These are phyloP conservation scores for Punctularia strigosozonata DNA, from an alignment of 768 basidiomycete genomes.

Conservation along the genomic window DNA sequence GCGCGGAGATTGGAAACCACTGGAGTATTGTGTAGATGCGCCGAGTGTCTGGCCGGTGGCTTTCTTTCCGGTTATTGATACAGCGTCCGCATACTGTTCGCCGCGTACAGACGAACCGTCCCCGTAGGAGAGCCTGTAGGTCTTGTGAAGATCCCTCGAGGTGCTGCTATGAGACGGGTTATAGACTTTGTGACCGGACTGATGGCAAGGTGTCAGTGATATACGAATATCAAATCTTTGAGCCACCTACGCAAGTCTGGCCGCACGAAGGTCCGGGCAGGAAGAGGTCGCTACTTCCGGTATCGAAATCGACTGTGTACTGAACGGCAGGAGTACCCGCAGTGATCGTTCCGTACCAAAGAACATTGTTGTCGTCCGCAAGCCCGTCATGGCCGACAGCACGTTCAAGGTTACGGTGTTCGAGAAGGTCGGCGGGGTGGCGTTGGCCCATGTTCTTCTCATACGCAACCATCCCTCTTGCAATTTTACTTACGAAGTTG, in stretches of 20 bases:
- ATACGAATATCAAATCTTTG: neutral
- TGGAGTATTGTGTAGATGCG: slow-evolving; percentile 27
- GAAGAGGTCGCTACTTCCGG: slow-evolving; percentile 19
- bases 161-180: slow-evolving; percentile 19
- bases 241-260: slow-evolving; percentile 13
- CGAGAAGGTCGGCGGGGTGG: slow-evolving; percentile 2
- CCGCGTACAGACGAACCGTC: slow-evolving; percentile 28
- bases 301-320: slow-evolving; percentile 27
- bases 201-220: slow-evolving; percentile 6
- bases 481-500: slow-evolving; percentile 10
- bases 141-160: slow-evolving; percentile 13
- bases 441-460: slow-evolving; percentile 7
- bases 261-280: slow-evolving; percentile 20
- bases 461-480: slow-evolving; percentile 4
- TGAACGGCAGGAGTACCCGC: slow-evolving; percentile 22
- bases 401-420: too few species aligned
- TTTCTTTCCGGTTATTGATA: slow-evolving; percentile 25
- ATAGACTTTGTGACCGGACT: slow-evolving; percentile 20
- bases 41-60: slow-evolving; percentile 31
- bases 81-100: slow-evolving; percentile 29
- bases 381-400: slow-evolving; percentile 4
- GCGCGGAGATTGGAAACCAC: slow-evolving; percentile 12
- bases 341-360: slow-evolving; percentile 25
- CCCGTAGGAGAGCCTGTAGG: slow-evolving; percentile 23
- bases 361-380: slow-evolving; percentile 14